phyloP scores from a whole-genome alignment of 768 basidiomycete genomes.

The Stropharia rugosoannulata region DNA sequence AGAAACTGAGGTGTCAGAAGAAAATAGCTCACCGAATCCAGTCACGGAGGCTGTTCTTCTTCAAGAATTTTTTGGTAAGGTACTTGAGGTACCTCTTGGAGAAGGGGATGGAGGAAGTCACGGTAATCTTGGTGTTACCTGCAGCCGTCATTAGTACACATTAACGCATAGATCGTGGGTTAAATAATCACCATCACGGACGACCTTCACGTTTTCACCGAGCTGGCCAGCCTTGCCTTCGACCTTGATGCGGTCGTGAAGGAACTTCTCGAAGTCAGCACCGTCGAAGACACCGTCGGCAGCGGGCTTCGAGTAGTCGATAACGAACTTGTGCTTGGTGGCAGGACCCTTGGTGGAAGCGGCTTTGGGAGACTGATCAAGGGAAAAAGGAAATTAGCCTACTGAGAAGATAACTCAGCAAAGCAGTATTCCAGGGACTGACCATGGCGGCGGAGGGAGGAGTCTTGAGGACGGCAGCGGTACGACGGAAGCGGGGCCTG shows the following conservation, averaged over 20 bases:
- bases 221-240: slow-evolving; percentile 91
- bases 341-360: slow-evolving; percentile 53
- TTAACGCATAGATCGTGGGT: not conserved
- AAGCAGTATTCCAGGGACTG: slow-evolving; percentile 68
- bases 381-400: slow-evolving; percentile 60
- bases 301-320: slow-evolving; percentile 87
- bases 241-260: slow-evolving; percentile 93
- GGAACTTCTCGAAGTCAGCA: slow-evolving; percentile 76
- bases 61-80: slow-evolving; percentile 98
- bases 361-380: slow-evolving; percentile 53
- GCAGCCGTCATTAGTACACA: not conserved
- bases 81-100: slow-evolving; percentile 99
- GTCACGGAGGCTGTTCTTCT: slow-evolving; percentile 94
- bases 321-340: slow-evolving; percentile 70
- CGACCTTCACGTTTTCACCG: slow-evolving; percentile 85
- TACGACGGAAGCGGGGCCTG: not conserved
- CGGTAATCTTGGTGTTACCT: slow-evolving; percentile 82
- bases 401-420: slow-evolving; percentile 93
- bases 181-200: slow-evolving; percentile 70
- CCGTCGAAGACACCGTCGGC: slow-evolving; percentile 57
- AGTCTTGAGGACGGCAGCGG: slow-evolving; percentile 14
- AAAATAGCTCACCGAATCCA: slow-evolving; percentile 78
- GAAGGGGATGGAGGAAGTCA: slow-evolving; percentile 85
- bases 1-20: not conserved
- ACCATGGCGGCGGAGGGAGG: slow-evolving; percentile 55